Evolutionary conservation across 768 basidiomycete genomes (phyloP).

Genomic region (Boletellus sp.): DNA sequence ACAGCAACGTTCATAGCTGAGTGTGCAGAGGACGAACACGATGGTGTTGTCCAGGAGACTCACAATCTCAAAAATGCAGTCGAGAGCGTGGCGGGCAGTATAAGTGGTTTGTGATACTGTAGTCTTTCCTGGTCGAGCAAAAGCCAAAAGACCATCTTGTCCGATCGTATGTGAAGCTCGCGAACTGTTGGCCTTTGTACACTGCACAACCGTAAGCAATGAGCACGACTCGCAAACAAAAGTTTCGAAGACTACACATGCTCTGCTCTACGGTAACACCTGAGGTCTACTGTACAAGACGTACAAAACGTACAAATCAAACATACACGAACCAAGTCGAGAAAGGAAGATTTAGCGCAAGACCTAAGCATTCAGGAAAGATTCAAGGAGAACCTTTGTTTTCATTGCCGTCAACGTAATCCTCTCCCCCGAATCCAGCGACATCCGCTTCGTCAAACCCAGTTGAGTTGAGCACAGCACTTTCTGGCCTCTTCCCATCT

Average conservation of each 20-base stretch:
- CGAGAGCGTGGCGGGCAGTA: slow-evolving; percentile 66
- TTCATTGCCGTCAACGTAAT: not conserved
- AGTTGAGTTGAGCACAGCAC: not conserved
- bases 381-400: slow-evolving; percentile 1
- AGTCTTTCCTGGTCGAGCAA: too few species aligned
- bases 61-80: slow-evolving; percentile 66
- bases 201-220: too few species aligned
- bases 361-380: not conserved
- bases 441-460: slow-evolving; percentile 1
- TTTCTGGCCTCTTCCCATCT: not conserved
- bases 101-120: slow-evolving; percentile 29
- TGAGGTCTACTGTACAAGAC: too few species aligned
- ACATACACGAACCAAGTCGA: too few species aligned
- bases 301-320: too few species aligned
- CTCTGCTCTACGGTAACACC: too few species aligned
- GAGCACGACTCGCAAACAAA: too few species aligned
- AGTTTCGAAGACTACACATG: too few species aligned
- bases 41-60: slow-evolving; percentile 69
- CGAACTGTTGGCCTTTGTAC: too few species aligned
- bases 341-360: too few species aligned
- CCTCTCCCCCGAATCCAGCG: not conserved
- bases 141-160: too few species aligned
- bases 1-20: slow-evolving; percentile 85
- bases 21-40: slow-evolving; percentile 85
- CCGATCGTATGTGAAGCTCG: too few species aligned